phyloP scores from a whole-genome alignment of 2,329 filamentous ascomycete genomes.

The Colletotrichum plurivorum region DNA sequence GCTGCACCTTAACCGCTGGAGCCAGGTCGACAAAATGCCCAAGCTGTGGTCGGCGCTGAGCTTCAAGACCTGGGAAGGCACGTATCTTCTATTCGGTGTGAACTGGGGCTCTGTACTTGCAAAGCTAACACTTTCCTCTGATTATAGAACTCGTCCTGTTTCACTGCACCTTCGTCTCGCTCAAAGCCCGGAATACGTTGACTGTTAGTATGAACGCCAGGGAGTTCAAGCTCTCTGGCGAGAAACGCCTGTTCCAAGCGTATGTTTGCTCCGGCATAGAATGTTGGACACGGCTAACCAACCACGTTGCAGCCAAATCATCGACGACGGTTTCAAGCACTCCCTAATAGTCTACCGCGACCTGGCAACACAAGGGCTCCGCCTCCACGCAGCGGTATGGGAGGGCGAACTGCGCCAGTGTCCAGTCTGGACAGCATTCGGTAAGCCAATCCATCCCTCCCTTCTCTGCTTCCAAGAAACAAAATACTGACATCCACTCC shows the following conservation, averaged over 20 bases:
- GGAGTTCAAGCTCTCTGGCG: slow-evolving; percentile 63
- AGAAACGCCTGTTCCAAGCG: slow-evolving; percentile 70
- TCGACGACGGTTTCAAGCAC: slow-evolving; percentile 69
- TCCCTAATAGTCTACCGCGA: slow-evolving; percentile 69
- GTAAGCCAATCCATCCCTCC: slow-evolving; percentile 52
- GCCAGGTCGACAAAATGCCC: slow-evolving; percentile 54
- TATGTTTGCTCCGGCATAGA: slow-evolving; percentile 45
- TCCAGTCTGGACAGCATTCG: slow-evolving; percentile 76
- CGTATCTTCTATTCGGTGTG: slow-evolving; percentile 31
- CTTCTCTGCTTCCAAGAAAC: background rate
- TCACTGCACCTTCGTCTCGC: slow-evolving; percentile 69
- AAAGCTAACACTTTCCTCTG: background rate
- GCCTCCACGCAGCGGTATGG: slow-evolving; percentile 70
- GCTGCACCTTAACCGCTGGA: slow-evolving; percentile 68
- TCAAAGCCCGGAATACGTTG: slow-evolving; percentile 66
- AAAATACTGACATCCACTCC: background rate
- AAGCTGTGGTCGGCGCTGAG: slow-evolving; percentile 69
- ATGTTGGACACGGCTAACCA: no score
- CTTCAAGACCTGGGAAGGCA: slow-evolving; percentile 74
- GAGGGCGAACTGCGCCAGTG: slow-evolving; percentile 68
- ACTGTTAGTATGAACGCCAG: slow-evolving; percentile 59
- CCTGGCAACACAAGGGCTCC: slow-evolving; percentile 59
- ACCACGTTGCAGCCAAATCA: slow-evolving; percentile 61
- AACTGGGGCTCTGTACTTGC: no score
- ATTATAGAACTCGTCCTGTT: slow-evolving; percentile 70